These are phyloP conservation scores for Dimargaris cristalligena DNA, from an alignment of 192 early-diverging fungal genomes.

Conservation along the genomic window DNA sequence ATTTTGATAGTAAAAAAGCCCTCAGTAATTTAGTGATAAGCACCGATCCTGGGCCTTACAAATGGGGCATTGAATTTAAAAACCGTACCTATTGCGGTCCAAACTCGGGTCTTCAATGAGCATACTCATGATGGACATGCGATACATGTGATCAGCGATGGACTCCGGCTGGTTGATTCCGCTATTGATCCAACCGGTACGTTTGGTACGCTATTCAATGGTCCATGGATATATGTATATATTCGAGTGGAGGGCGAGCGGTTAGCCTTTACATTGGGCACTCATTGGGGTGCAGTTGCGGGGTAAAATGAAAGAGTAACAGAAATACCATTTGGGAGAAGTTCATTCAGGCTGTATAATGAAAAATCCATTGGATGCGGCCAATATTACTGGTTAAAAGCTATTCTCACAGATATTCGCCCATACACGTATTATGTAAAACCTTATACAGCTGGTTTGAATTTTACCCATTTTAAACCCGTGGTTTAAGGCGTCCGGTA, in stretches of 20 bases:
- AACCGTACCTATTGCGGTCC: conserved; percentile 34
- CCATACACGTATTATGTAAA: too few relatives aligned
- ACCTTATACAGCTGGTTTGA: too few relatives aligned
- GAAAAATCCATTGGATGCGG: too few relatives aligned
- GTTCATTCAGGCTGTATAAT: too few relatives aligned
- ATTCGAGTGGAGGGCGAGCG: background rate
- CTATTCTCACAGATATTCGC: too few relatives aligned
- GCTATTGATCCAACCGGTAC: conserved; percentile 81
- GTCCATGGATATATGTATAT: conserved; percentile 1
- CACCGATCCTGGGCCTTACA: conserved; percentile 9
- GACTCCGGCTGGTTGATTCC: conserved; percentile 57
- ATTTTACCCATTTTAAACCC: background rate
- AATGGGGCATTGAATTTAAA: too few relatives aligned
- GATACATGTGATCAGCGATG: conserved; percentile 91
- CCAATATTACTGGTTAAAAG: too few relatives aligned
- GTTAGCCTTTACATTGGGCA: background rate
- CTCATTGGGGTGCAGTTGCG: background rate
- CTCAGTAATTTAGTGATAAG: conserved; percentile 2
- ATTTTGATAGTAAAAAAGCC: too few relatives aligned
- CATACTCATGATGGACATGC: conserved; percentile 82
- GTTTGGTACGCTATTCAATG: conserved; percentile 53
- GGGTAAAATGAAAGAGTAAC: background rate
- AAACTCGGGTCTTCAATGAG: conserved; percentile 52
- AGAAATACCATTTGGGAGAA: too few relatives aligned
- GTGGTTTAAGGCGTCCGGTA: background rate